Conservation (phyloP, 345 rosid genomes). For the Syzygium aqueum region DNA sequence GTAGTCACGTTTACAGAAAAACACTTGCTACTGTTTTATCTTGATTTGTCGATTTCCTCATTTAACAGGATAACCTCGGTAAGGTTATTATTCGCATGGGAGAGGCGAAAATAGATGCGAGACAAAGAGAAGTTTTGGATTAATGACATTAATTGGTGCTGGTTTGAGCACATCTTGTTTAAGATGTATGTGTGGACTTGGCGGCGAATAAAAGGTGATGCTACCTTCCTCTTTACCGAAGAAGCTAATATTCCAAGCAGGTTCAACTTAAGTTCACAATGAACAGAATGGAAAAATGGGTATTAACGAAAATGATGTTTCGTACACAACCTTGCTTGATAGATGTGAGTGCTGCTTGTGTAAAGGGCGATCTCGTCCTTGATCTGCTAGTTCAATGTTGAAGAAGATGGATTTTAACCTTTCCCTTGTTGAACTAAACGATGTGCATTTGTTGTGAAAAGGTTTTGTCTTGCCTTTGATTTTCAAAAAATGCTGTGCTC, state of each 20-base stretch:
- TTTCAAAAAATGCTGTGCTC: neutral
- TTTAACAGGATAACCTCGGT: neutral
- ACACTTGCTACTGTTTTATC: neutral
- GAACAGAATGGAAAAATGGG: neutral
- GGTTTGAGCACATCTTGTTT: neutral
- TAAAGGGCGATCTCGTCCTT: neutral
- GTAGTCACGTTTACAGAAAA: neutral
- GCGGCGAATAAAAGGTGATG: neutral
- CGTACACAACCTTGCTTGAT: neutral
- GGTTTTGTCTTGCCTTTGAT: neutral
- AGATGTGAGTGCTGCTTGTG: neutral
- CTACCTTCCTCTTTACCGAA: neutral
- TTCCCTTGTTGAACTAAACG: neutral
- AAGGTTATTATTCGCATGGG: neutral
- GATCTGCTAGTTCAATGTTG: neutral
- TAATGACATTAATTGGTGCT: neutral
- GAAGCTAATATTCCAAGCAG: neutral
- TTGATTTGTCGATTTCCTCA: neutral
- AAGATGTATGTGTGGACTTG: neutral
- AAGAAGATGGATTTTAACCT: neutral
- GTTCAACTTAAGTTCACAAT: neutral
- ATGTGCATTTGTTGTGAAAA: neutral
- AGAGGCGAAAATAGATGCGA: neutral
- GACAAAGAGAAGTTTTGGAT: neutral
- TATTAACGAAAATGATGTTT: neutral